Evolutionary conservation across 768 basidiomycete species (phyloP).

Genomic region (Leccinum subtestaceum): DNA sequence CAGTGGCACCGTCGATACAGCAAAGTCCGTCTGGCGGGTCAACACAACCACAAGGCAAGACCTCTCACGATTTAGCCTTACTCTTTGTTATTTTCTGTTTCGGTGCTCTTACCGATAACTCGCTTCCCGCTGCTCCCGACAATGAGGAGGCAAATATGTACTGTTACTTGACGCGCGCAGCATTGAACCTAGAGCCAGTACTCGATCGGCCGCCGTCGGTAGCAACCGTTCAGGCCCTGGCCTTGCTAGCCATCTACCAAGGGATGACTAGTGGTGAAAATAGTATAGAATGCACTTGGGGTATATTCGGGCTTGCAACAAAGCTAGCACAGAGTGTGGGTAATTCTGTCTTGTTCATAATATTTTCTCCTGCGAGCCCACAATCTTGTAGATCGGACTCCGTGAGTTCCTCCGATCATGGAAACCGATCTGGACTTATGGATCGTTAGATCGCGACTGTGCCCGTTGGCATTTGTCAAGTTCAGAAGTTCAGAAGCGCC

Average conservation of each 20-base stretch:
- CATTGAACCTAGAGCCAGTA: conserved; percentile 64
- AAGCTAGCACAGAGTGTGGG: conserved; percentile 68
- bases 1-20: conserved; percentile 23
- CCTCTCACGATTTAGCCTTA: conserved; percentile 61
- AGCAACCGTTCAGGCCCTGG: conserved; percentile 63
- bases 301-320: conserved; percentile 59
- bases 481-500: conserved; percentile 66
- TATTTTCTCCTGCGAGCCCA: conserved; percentile 1
- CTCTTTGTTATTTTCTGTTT: conserved; percentile 63
- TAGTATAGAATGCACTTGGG: conserved; percentile 69
- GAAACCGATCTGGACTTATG: conserved; percentile 13
- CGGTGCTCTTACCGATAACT: conserved; percentile 56
- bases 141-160: conserved; percentile 52
- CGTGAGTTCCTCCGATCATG: conserved; percentile 42
- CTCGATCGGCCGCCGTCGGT: conserved; percentile 71
- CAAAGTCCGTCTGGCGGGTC: neutral
- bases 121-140: conserved; percentile 50
- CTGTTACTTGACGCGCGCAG: conserved; percentile 59
- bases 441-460: conserved; percentile 63
- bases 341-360: conserved; percentile 14
- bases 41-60: conserved; percentile 21
- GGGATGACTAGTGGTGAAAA: conserved; percentile 66
- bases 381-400: conserved; percentile 53
- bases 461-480: conserved; percentile 63
- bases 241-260: conserved; percentile 69